Base-by-base conservation (phyloP, 2,329 filamentous ascomycete species). In the Colletotrichum zoysiae region DNA sequence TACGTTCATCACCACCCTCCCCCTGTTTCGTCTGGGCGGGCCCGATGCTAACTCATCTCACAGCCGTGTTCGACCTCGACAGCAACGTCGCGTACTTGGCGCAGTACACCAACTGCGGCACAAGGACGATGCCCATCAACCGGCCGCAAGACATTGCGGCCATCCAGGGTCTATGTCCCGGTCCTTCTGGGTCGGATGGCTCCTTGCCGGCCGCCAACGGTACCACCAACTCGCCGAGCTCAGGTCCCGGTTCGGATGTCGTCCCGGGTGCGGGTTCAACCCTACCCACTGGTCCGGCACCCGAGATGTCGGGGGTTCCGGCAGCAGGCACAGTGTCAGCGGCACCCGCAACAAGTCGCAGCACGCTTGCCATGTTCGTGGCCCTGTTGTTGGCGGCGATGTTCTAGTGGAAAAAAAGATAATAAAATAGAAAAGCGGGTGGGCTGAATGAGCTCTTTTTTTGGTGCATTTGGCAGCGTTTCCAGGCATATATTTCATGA, bases 61-160 rank as follows among this genome's bases (percentile, higher is more conserved):
- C 50, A 84, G 85, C 82, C 61, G 85, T 88, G 64, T 87, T 88
- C 64, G 87, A 89, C 74, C 83, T 87, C 69, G 84, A 86, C 55
- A 81, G 82, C 69, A 79, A 86, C 74, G 79, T 79, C 30, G 80
- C 87, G 40, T 86, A 86, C 80, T 78, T 89, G 72, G 83, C 86
- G 2, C 86, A 85, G 67, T 87, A 88, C 70, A 74, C 77, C 42
- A 87, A 87, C 80, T 88, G 86, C 76, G 86, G 85, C 72, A 82
- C 82, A 5, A 40, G 58, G 4, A 68, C 60, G n/a, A 71, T 74
- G 71, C 59, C 67, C 16, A 69, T 74, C 33, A 73, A 38, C 44
- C 30, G 46, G 12, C 59, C 67, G 9, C 50, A 74, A 53, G 63
- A 71, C 38, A 74, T 74, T 16, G n/a, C 57, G 12, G 61, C 67